Conservation (phyloP, 345 rosid species). For the Triadica sebifera region DNA sequence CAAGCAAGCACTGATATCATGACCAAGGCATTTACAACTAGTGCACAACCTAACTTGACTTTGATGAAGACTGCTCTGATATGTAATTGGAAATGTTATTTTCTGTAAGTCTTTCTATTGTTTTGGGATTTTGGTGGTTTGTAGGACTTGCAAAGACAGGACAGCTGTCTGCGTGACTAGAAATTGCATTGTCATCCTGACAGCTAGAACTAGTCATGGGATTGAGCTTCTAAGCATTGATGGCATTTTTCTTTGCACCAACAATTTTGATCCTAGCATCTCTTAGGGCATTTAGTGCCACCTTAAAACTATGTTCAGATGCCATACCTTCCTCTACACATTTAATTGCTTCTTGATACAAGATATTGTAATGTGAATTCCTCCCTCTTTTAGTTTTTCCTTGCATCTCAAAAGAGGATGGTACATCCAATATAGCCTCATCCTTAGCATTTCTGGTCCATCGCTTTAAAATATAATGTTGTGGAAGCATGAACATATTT, state of each 20-base stretch:
- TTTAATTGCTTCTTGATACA: conserved; percentile 33
- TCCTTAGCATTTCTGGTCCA: conserved; percentile 33
- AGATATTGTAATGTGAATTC: conserved; percentile 24
- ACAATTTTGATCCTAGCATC: conserved; percentile 33
- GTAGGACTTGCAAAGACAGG: too few relatives aligned
- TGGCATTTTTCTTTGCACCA: conserved; percentile 23
- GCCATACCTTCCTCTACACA: conserved; percentile 34
- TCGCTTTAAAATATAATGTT: conserved; percentile 29
- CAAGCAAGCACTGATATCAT: too few relatives aligned
- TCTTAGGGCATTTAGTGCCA: conserved; percentile 25
- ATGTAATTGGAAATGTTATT: too few relatives aligned
- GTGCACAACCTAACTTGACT: too few relatives aligned
- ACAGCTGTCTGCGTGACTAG: too few relatives aligned
- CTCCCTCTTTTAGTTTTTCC: conserved; percentile 17
- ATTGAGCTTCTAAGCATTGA: too few relatives aligned
- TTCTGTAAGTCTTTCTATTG: too few relatives aligned
- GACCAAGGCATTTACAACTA: too few relatives aligned
- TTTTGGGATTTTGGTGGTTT: too few relatives aligned
- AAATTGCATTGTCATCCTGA: too few relatives aligned
- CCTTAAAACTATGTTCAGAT: conserved; percentile 33
- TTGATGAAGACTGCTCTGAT: too few relatives aligned
- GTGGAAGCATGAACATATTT: conserved; percentile 25
- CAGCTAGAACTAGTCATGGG: too few relatives aligned
- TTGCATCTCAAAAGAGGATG: conserved; percentile 13
- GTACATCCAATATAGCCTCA: conserved; percentile 21